A percentile compares a stretch with the other conserved stretches of the same genome.
These are phyloP conservation scores for Cyclotella baltica DNA, from an alignment of 108 stramenopile species.

Conservation along the genomic window DNA sequence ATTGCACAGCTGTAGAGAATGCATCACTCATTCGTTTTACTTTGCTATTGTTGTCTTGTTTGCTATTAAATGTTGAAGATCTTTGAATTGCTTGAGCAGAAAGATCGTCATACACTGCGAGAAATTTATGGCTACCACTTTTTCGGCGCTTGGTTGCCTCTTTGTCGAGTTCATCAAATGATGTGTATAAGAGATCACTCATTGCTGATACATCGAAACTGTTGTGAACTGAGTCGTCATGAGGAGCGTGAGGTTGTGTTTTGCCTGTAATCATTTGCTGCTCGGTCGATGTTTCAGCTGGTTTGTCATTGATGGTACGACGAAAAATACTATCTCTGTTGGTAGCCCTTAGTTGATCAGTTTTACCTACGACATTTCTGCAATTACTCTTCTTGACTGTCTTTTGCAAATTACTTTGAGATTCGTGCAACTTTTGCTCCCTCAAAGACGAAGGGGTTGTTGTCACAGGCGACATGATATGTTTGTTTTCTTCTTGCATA, in stretches of 20 bases:
- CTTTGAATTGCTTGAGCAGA: neutral
- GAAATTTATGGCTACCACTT: conserved; percentile 13
- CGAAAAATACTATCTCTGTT: conserved; percentile 10
- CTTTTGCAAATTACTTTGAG: neutral
- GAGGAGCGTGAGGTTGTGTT: neutral
- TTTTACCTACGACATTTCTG: neutral
- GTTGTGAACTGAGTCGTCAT: neutral
- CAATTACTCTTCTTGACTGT: conserved; percentile 13
- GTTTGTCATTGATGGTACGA: neutral
- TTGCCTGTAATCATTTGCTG: neutral
- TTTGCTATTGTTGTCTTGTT: neutral
- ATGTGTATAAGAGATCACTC: neutral
- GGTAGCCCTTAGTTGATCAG: neutral
- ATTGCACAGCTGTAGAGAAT: neutral
- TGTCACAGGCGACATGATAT: neutral
- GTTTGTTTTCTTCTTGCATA: neutral
- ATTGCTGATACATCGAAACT: neutral
- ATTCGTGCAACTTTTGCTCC: neutral
- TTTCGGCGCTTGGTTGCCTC: neutral
- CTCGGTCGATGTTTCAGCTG: neutral
- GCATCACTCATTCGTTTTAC: neutral
- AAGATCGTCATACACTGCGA: neutral
- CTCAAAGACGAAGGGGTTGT: neutral
- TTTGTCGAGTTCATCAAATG: neutral
- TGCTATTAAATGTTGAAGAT: neutral